Conservation (phyloP, 495 filamentous ascomycete genomes). For the Penicillium taxi region DNA sequence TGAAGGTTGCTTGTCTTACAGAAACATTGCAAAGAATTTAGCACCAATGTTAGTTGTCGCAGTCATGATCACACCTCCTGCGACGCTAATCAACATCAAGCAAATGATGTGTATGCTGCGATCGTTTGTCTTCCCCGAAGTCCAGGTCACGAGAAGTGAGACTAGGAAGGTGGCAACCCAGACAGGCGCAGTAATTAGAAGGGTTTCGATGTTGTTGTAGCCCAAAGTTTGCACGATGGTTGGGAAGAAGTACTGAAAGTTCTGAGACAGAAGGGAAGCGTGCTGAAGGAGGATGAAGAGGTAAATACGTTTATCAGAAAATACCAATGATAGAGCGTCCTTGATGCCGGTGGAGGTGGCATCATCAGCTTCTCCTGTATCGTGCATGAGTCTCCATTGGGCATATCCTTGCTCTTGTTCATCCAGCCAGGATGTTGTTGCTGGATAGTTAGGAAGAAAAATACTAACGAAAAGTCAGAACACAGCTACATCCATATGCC, state of each 20-base stretch:
- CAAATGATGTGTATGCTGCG: slow-evolving; percentile 63
- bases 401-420: slow-evolving; percentile 61
- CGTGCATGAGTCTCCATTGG: slow-evolving; percentile 62
- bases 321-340: slow-evolving; percentile 21
- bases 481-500: neutral
- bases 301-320: slow-evolving; percentile 29
- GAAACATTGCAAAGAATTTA: slow-evolving; percentile 70
- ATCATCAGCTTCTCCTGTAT: slow-evolving; percentile 67
- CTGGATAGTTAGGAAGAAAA: slow-evolving; percentile 71
- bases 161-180: slow-evolving; percentile 66
- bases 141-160: slow-evolving; percentile 62
- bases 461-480: slow-evolving; percentile 40
- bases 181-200: slow-evolving; percentile 69
- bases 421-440: slow-evolving; percentile 65
- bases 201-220: slow-evolving; percentile 54
- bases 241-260: slow-evolving; percentile 79
- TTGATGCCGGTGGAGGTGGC: slow-evolving; percentile 17
- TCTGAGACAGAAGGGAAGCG: slow-evolving; percentile 32
- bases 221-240: slow-evolving; percentile 67
- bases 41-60: slow-evolving; percentile 55
- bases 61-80: slow-evolving; percentile 65
- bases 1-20: slow-evolving; percentile 20
- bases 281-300: slow-evolving; percentile 32
- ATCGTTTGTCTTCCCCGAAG: slow-evolving; percentile 68
- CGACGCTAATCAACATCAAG: slow-evolving; percentile 57